A percentile compares a stretch with the other conserved stretches of the same genome.
Conservation (phyloP, 2,329 filamentous ascomycete species). For the Helminthosporium solani region DNA sequence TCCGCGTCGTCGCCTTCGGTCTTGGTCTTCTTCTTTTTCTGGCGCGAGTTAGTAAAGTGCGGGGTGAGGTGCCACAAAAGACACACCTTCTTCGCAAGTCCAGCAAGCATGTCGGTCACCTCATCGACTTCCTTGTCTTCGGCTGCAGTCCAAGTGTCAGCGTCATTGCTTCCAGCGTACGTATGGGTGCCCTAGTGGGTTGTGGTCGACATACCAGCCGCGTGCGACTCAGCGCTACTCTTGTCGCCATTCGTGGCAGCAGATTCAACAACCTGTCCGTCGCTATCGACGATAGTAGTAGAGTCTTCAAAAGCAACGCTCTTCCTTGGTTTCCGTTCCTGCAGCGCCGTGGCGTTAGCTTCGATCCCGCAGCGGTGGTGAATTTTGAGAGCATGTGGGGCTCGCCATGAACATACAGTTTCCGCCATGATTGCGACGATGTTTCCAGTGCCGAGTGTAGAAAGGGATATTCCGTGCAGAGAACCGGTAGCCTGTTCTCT, state of each 20-base stretch:
- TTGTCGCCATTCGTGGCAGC: conserved; percentile 71
- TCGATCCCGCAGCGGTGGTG: not conserved
- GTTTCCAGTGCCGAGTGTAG: not conserved
- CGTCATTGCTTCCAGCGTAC: not conserved
- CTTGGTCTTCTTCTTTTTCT: conserved; percentile 65
- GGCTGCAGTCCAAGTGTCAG: conserved; percentile 28
- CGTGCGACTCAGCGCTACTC: conserved; percentile 77
- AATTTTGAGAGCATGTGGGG: conserved; percentile 29
- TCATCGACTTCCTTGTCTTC: conserved; percentile 63
- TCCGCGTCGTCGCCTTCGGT: conserved; percentile 51
- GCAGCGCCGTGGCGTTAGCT: conserved; percentile 27
- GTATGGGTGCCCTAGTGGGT: not conserved
- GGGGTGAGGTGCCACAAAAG: not conserved
- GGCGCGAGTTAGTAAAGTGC: conserved; percentile 8
- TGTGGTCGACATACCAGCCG: conserved; percentile 20
- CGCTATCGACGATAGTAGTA: conserved; percentile 81
- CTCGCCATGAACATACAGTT: conserved; percentile 35
- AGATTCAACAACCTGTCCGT: conserved; percentile 80
- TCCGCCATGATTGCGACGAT: conserved; percentile 55
- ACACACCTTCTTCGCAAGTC: conserved; percentile 65
- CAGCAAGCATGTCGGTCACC: conserved; percentile 63
- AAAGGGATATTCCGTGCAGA: not conserved
- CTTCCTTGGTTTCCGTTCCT: conserved; percentile 76
- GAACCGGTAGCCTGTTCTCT: not conserved
- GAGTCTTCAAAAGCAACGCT: conserved; percentile 92